Percentiles rank a stretch among this genome's conserved stretches.
Evolutionary conservation across 768 basidiomycete genomes (phyloP).

Genomic region (Pleurotus platypus): DNA sequence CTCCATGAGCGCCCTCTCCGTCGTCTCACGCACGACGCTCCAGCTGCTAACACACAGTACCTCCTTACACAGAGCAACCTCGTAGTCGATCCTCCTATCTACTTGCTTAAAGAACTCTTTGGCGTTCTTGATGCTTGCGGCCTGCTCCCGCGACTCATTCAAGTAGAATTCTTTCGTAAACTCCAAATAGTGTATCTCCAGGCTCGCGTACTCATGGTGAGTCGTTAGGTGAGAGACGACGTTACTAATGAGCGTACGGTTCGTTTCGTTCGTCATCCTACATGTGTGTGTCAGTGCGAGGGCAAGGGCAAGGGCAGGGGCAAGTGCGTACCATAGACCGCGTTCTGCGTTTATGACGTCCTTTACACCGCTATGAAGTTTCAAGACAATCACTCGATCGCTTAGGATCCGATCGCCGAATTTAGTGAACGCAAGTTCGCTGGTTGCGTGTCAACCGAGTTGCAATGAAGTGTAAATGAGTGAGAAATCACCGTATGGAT

Average conservation of each 20-base stretch:
- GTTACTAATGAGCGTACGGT: constrained; percentile 35
- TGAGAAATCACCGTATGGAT: constrained; percentile 38
- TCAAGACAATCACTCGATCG: constrained; percentile 47
- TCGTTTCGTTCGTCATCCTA: not conserved
- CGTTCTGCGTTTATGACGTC: not conserved
- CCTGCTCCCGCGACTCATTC: constrained; percentile 40
- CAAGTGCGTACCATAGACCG: not conserved
- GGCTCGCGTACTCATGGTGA: constrained; percentile 55
- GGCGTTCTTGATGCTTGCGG: constrained; percentile 38
- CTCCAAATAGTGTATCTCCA: constrained; percentile 55
- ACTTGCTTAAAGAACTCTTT: constrained; percentile 52
- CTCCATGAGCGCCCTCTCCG: constrained; percentile 49
- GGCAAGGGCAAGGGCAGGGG: not conserved
- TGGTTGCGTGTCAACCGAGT: constrained; percentile 14
- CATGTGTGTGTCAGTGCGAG: too few relatives aligned
- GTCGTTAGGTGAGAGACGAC: constrained; percentile 57
- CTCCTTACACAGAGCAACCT: constrained; percentile 48
- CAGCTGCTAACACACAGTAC: constrained; percentile 51
- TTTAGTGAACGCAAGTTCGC: constrained; percentile 53
- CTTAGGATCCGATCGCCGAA: constrained; percentile 52
- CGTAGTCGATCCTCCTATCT: constrained; percentile 46
- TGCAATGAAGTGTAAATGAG: too few relatives aligned
- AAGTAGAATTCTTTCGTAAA: constrained; percentile 51
- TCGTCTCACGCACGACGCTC: constrained; percentile 45
- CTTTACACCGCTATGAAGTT: constrained; percentile 27